Evolutionary conservation across 1,284 basidiomycete species (phyloP), one percentile per base, ranked within the genome.

Genomic region (Acaromyces ingoldii): DNA sequence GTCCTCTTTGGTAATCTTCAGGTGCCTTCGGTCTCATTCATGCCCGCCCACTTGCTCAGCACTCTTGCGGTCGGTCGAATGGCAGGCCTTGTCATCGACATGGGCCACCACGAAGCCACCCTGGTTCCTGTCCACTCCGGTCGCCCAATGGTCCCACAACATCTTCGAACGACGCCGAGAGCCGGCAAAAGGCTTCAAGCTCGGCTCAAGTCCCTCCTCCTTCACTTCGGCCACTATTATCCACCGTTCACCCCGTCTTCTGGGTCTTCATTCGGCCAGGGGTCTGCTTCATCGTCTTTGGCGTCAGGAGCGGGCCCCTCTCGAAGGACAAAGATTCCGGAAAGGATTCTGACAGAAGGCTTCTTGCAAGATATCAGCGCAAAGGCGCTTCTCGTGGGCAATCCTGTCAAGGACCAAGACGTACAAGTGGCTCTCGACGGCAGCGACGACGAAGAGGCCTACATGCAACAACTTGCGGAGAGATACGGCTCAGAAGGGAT

Each of bases 31-130:
- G 82, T 98, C 57, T 91, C 90, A 0, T 97, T 97, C 13, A 50
- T 72, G 2, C 65, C 69, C 6, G 86, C 89, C 53, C 88, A 89
- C 63, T 77, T 97, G 1, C 81, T 95, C 9, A 82, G 89, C 0
- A 78, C 97, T 13, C 80, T 95, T 51, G 85, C 91, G 1, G 83
- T 85, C 1, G 93, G 95, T 3, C 80, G 88, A 53, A 87, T 91
- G 60, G 91, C 90, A 0, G 93, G 92, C 1, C 82, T 98, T 6
- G 92, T 97, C 0, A 79, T 98, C 1, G 91, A 97, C 66, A 85
- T 85, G 60, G 95, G 93, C 0, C 85, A 92, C 72, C 81, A 93
- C 1, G 91, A 98, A 76, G 87, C 91, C 0, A 86, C 85, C 2
- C 84, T 85, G 6, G 81, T 93, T 36, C 91, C 93, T 0, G 92